Evolutionary conservation across 2,329 filamentous ascomycete species (phyloP), one percentile per base, ranked within the genome.

Genomic region (Diaporthe eres): DNA sequence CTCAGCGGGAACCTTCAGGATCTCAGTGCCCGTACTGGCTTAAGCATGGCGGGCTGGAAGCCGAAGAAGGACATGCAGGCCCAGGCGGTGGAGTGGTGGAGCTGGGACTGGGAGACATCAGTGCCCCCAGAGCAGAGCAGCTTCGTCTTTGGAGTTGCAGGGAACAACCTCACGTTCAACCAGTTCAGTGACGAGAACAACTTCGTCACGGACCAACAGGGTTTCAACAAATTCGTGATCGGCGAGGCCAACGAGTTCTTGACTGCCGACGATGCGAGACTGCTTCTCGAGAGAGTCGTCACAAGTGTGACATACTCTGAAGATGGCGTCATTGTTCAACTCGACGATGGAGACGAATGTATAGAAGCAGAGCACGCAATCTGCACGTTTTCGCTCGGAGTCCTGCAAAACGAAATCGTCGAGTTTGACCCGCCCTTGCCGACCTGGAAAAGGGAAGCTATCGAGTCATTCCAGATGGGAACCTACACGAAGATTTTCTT

Each of bases 141-240:
- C 13, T 57, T 57, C 17, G 28, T 34, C 17, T 57, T 57, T 19
- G 53, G 28, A 1, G 53, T 57, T 34, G 53, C 53, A 15, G 53
- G 53, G 17, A 57, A 57, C 6, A 57, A 57, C 28, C 53, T 57
- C 28, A 57, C 53, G 7, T 57, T 57, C 53, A 57, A 57, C 53
- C 53, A 57, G 53, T 57, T 57, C 53, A 57, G 53, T 17, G 53
- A 57, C 28, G 53, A 57, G 28, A 57, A 57, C 28, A 57, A 57
- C 53, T 34, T 57, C 2, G 53, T 57, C 53, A 57, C 53, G 28
- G 53, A 57, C 31, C 53, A 57, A 7, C 15, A 22, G 19, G 53
- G 53, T 22, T 57, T 57, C 53, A 57, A 57, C 53, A 34, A 10
- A 12, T 57, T 57, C 53, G 28, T 57, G 7, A 57, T 57, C 53